Percentiles rank a stretch among this genome's conserved stretches.
These are phyloP conservation scores for Heracleum sosnowskyi DNA, from an alignment of 129 eudicot species.

Conservation along the genomic window DNA sequence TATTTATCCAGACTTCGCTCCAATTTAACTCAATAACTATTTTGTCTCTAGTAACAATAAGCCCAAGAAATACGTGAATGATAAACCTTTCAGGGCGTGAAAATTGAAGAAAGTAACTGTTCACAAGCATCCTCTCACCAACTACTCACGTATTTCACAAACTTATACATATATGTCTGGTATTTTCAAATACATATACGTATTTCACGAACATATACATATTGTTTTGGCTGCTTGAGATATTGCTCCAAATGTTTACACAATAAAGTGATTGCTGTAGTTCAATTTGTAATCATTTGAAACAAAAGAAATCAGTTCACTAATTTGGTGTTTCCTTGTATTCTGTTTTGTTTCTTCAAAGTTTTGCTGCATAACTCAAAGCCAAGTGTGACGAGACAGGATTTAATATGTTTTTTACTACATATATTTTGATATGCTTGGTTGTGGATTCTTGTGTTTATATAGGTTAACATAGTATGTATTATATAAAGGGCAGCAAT, in stretches of 20 bases:
- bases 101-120: background rate
- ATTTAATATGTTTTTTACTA: background rate
- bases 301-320: background rate
- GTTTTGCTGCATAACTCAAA: background rate
- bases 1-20: background rate
- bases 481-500: background rate
- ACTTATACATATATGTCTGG: background rate
- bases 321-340: background rate
- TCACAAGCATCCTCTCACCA: background rate
- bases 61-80: background rate
- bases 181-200: too few relatives aligned
- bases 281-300: too few relatives aligned
- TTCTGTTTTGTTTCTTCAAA: background rate
- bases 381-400: background rate
- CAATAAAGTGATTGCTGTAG: too few relatives aligned
- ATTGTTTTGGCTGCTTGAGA: too few relatives aligned
- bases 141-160: background rate
- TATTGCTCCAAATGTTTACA: too few relatives aligned
- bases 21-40: background rate
- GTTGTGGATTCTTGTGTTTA: background rate
- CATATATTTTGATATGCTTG: background rate
- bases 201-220: too few relatives aligned
- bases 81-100: background rate
- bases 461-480: background rate
- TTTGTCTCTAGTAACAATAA: background rate